phyloP scores from a whole-genome alignment of 768 basidiomycete genomes.

The Tylopilus balloui region DNA sequence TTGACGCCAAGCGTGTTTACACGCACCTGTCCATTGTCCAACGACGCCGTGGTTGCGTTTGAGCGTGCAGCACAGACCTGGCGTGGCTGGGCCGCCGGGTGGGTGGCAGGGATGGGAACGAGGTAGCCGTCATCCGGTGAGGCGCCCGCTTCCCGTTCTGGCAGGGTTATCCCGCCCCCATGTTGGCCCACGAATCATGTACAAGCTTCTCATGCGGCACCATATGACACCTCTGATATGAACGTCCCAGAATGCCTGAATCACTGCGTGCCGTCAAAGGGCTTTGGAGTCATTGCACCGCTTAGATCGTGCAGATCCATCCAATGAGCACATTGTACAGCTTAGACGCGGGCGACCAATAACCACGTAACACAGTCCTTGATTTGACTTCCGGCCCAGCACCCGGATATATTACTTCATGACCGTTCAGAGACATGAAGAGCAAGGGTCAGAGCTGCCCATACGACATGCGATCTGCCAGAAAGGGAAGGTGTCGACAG shows the following conservation, averaged over 20 bases:
- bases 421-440: too few species aligned
- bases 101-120: conserved; percentile 5
- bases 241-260: conserved; percentile 15
- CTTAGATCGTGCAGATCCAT: conserved; percentile 18
- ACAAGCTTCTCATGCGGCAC: conserved; percentile 9
- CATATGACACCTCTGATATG: conserved; percentile 1
- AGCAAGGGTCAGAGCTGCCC: too few species aligned
- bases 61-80: conserved; percentile 2
- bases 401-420: not conserved
- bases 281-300: conserved; percentile 2
- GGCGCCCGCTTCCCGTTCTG: conserved; percentile 17
- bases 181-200: conserved; percentile 15
- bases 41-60: too few species aligned
- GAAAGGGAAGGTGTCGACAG: not conserved
- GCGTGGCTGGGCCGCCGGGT: not conserved
- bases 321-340: conserved; percentile 1
- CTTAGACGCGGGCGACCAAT: not conserved
- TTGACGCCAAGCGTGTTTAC: not conserved
- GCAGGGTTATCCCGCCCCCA: conserved; percentile 11
- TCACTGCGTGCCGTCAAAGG: conserved; percentile 11
- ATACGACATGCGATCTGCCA: too few species aligned
- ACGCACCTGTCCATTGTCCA: not conserved
- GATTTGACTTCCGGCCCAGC: not conserved
- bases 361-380: not conserved
- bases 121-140: conserved; percentile 23